Base-by-base conservation (phyloP, 257 asterid genomes). In the Plectranthus barbatus region DNA sequence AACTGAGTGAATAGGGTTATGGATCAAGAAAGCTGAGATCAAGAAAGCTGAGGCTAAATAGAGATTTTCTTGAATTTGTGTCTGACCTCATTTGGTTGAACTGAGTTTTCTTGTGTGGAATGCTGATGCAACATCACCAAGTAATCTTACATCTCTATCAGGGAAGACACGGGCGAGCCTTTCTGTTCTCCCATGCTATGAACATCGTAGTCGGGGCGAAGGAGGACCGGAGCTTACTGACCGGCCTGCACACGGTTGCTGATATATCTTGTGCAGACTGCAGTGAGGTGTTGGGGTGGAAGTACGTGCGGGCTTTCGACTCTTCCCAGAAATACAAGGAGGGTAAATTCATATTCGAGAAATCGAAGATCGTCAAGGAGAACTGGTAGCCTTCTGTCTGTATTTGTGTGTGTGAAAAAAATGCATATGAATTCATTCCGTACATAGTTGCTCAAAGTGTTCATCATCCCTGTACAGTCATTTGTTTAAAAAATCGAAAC, bases 321-420 rank as follows among this genome's bases (percentile, higher is more conserved):
- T 84, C 79, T 4, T 72, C 88, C 2, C 95, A 87, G 68, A 87
- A 83, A 47, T 87, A 87, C 69, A 87, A 87, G 77, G 95, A 87
- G 79, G 95, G 95, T 60, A 87, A 87, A 55, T 79, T 80, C 70
- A 81, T 87, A 67, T 76, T 87, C 23, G 95, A 84, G 75, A 84
- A 87, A 74, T 83, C 87, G 0, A 87, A 84, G 71, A 83, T 87
- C 52, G 85, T 82, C 6, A 81, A 84, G 85, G 94, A 87, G 31
- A 74, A 87, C 71, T 87, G 95, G 95, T 88, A 85, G 85, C 58
- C n/a, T n/a, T n/a, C n/a, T n/a, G n/a, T n/a, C n/a, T n/a, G n/a
- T n/a, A n/a, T n/a, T n/a, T n/a, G n/a, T n/a, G 1, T n/a, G n/a
- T n/a, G n/a, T n/a, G n/a, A n/a, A n/a, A n/a, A n/a, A n/a, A n/a